Evolutionary conservation across 1,139 yeast species (phyloP).

Genomic region (Lodderomyces parapsilosis): DNA sequence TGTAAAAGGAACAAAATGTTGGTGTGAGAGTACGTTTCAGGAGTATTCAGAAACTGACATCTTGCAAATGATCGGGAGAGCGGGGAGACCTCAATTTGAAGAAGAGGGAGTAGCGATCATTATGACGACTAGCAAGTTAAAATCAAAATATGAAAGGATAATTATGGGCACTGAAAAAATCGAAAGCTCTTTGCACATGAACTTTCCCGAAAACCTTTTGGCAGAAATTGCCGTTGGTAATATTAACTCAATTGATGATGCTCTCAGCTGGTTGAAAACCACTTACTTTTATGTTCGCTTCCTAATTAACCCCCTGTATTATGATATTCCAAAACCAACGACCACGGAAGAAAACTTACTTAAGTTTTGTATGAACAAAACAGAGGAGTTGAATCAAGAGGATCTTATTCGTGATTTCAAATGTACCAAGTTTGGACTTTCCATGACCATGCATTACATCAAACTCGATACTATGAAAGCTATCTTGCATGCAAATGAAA

Average conservation of each 20-base stretch:
- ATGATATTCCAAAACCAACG: conserved; percentile 17
- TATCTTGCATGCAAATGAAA: conserved; percentile 19
- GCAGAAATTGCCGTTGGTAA: conserved; percentile 51
- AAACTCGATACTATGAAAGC: conserved; percentile 39
- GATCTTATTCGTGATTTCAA: conserved; percentile 24
- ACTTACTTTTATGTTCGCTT: conserved; percentile 53
- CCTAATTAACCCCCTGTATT: conserved; percentile 35
- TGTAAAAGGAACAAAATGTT: conserved; percentile 56
- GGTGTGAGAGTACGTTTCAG: conserved; percentile 44
- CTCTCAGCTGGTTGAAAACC: conserved; percentile 48
- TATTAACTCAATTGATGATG: conserved; percentile 35
- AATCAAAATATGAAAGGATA: conserved; percentile 37
- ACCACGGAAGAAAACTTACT: conserved; percentile 23
- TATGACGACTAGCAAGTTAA: conserved; percentile 42
- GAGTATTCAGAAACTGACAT: conserved; percentile 59
- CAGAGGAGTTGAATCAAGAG: conserved; percentile 25
- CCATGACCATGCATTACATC: conserved; percentile 49
- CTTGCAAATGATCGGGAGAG: conserved; percentile 62
- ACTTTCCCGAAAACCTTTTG: conserved; percentile 44
- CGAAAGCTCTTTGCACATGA: conserved; percentile 50
- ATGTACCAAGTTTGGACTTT: conserved; percentile 39
- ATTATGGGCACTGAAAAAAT: conserved; percentile 43
- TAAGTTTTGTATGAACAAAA: conserved; percentile 26
- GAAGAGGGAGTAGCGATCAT: conserved; percentile 51
- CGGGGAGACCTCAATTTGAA: conserved; percentile 59